Base-by-base conservation (phyloP, 192 early-diverging fungal genomes). In the Mortierella hygrophila region DNA sequence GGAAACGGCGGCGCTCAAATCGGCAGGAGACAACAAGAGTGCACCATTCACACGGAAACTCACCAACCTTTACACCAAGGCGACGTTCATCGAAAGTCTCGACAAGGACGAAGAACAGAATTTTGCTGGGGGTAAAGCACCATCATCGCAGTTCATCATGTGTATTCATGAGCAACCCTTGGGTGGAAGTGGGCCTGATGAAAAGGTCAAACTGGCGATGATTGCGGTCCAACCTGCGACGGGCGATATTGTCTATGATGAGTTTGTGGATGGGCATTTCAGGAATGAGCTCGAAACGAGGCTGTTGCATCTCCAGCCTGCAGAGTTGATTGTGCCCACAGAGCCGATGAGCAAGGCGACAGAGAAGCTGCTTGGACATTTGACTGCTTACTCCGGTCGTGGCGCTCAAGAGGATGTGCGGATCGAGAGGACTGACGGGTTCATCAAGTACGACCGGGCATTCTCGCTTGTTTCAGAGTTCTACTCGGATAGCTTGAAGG, bases 1-100 rank as follows among this genome's bases (percentile, higher is more conserved):
- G 57, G 96, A 98, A 75, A 97, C 96, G 0, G 97, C 96, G 0
- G 96, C 96, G 35, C 84, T 97, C 55, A 98, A 98, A 87, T 94
- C 95, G 0, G 91, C 89, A 4, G 92, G 96, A 37, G 90, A 90
- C 70, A 95, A 95, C 84, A 88, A 89, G 29, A 88, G 78, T n/a
- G 92, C 89, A 7, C 95, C 95, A 8, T 96, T 96, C 74, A 80
- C 89, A 37, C 88, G 96, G 7, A 89, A 93, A 79, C 88, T 96
- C 54, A 93, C 89, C 29, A 92, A 94, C 35, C 83, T 95, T 6
- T 94, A 94, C 72, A 94, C 93, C 68, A 96, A 89, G 88, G 93
- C 88, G n/a, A 95, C 93, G 0, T 88, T 90, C 54, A 68, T 92
- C 1, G 92, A 89, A 37, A 89, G 89, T 37, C 77, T 91, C 63